phyloP scores from a whole-genome alignment of 1,139 yeast species.

The Blastobotrys aristatus region DNA sequence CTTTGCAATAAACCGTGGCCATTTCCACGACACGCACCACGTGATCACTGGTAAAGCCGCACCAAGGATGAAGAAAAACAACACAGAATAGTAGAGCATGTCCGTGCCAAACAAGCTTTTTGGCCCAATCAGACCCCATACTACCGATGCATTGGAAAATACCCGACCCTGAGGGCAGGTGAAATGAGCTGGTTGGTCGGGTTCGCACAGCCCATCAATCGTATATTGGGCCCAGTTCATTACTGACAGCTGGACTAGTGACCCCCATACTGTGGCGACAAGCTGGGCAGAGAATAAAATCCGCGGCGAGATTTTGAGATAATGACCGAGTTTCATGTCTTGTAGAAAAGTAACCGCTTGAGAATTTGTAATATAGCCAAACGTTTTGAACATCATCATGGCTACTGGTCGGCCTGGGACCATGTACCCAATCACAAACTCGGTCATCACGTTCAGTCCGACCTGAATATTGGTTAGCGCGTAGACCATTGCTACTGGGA shows the following conservation, averaged over 20 bases:
- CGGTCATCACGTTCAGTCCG: slow-evolving; percentile 58
- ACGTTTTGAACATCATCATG: slow-evolving; percentile 55
- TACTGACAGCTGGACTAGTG: slow-evolving; percentile 37
- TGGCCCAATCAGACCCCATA: slow-evolving; percentile 68
- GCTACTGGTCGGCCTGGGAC: slow-evolving; percentile 60
- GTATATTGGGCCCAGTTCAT: slow-evolving; percentile 43
- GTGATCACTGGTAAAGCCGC: slow-evolving; percentile 39
- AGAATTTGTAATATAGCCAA: slow-evolving; percentile 54
- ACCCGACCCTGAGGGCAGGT: slow-evolving; percentile 48
- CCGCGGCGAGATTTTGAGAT: slow-evolving; percentile 58
- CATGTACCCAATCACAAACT: slow-evolving; percentile 58
- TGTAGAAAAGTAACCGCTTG: slow-evolving; percentile 53
- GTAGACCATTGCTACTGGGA: slow-evolving; percentile 52
- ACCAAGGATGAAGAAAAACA: slow-evolving; percentile 46
- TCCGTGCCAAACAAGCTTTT: slow-evolving; percentile 41
- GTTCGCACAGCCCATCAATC: slow-evolving; percentile 46
- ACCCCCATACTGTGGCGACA: slow-evolving; percentile 36
- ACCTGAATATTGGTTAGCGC: slow-evolving; percentile 53
- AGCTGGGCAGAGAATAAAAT: slow-evolving; percentile 53
- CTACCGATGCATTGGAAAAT: slow-evolving; percentile 51
- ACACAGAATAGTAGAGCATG: slow-evolving; percentile 38
- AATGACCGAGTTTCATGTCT: slow-evolving; percentile 61
- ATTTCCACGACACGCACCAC: slow-evolving; percentile 46
- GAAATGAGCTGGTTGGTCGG: slow-evolving; percentile 42
- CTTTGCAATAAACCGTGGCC: slow-evolving; percentile 45